Evolutionary conservation across 2,329 filamentous ascomycete genomes (phyloP), one percentile per base, ranked within the genome.

Genomic region (Thielaviopsis musarum): DNA sequence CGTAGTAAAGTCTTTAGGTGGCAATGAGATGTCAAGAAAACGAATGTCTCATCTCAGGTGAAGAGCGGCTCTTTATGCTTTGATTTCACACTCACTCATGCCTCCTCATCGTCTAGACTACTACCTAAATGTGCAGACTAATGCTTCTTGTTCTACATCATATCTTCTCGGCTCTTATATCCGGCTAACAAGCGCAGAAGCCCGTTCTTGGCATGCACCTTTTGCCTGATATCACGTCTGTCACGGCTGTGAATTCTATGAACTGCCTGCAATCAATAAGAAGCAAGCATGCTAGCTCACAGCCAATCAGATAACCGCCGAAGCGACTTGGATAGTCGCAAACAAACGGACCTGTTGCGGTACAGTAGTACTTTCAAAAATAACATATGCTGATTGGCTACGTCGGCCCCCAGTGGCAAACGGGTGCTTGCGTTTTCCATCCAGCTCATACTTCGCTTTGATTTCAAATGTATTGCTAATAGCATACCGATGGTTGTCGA

Each of bases 241-340:
- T n/a, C 13, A 45, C 12, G 2, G 9, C 15, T 5, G 5, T 45
- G 38, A 1, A 17, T n/a, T 34, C 10, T 7, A 34, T 10, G 12
- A 2, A n/a, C 13, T 48, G 34, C 21, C 13, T 9, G 30, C 9
- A 34, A 19, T 51, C 22, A 5, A 52, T 48, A n/a, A 9, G 26
- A 9, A 30, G 24, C 15, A 7, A 54, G 9, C 7, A 26, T 15
- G 30, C 4, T 10, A 6, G 7, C 7, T 19, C 1, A 17, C 34
- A 54, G 22, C 51, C 51, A 59, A 59, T 54, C 57, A 59, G 15
- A 53, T n/a, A 59, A 59, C 57, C 54, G 57, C 57, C 57, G 57
- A 54, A 4, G 21, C 15, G 13, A 19, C 19, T 53, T 12, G 17
- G 10, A 5, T 13, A 17, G 5, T 12, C 22, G 2, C 6, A 7